Conservation (phyloP, 345 rosid genomes). For the Salix exigua region DNA sequence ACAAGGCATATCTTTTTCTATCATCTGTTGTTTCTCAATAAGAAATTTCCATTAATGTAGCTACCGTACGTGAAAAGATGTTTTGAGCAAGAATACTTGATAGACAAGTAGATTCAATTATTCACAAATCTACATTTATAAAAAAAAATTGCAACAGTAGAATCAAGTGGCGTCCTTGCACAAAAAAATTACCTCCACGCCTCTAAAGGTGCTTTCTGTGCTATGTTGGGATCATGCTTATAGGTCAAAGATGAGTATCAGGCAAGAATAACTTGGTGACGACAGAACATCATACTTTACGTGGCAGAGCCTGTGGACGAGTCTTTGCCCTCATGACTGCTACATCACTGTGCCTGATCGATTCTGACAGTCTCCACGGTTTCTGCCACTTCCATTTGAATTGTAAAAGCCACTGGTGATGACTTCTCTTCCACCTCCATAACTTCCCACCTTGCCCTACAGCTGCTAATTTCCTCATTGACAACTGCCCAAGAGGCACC, state of each 20-base stretch:
- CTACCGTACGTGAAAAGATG: background rate
- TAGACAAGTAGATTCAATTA: no score
- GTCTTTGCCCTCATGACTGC: constrained; percentile 63
- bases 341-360: constrained; percentile 86
- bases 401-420: constrained; percentile 94
- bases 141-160: background rate
- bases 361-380: constrained; percentile 97
- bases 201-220: constrained; percentile 22
- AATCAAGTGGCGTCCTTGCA: background rate
- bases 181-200: constrained; percentile 40
- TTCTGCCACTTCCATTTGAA: constrained; percentile 99
- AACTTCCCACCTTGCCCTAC: constrained; percentile 78
- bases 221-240: constrained; percentile 21
- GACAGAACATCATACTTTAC: constrained; percentile 26
- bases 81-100: background rate
- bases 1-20: background rate
- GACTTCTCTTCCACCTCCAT: constrained; percentile 99
- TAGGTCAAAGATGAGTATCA: constrained; percentile 27
- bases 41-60: background rate
- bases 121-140: background rate
- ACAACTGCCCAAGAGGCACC: constrained; percentile 77
- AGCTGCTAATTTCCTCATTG: constrained; percentile 63
- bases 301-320: constrained; percentile 49
- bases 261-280: constrained; percentile 16
- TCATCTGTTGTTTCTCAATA: background rate